Base-by-base conservation (phyloP, 139 green algal genomes). In the Coccomyxa sp. region DNA sequence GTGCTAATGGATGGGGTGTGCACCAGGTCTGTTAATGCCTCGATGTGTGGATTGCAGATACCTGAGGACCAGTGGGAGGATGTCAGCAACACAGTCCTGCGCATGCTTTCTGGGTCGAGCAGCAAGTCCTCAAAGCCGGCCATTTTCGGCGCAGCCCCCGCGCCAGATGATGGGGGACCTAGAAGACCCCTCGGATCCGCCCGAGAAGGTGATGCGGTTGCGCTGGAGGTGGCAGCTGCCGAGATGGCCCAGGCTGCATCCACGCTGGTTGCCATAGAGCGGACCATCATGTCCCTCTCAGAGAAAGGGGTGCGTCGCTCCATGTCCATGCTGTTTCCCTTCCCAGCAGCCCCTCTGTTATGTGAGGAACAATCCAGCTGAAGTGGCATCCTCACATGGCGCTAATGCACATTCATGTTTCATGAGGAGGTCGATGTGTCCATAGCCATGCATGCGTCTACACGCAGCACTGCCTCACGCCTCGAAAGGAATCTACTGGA, bases 161-260 rank as follows among this genome's bases (percentile, higher is more conserved):
- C 81, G 29, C 83, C 84, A 7, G 91, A 97, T 55, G 84, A 89
- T 34, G 74, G 90, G 81, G 84, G 87, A 64, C 64, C 44, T 58
- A 58, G 64, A 29, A 38, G 29, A 24, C 75, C 73, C 9, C 58
- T 29, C 44, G 82, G 31, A 0, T 68, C 86, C 8, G 68, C 78
- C 6, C 55, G 58, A 71, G 76, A 64, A 64, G 50, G 50, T 8
- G 90, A 92, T 41, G 89, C 93, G 5, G 83, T 85, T 29, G 81
- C 83, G 9, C 86, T 98, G 76, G 93, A 97, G 86, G 80, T 91
- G 40, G 92, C 94, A 22, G 94, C 94, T 8, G 88, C 87, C 24
- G 94, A 98, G 78, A 95, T 98, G 89, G 86, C 90, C 0, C 77
- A 90, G 44, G 93, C 94, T 35, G 94, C 94, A 1, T 84, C 87